These are phyloP conservation scores for Chlamydomonas applanata DNA, from an alignment of 139 green algal species.

Conservation along the genomic window DNA sequence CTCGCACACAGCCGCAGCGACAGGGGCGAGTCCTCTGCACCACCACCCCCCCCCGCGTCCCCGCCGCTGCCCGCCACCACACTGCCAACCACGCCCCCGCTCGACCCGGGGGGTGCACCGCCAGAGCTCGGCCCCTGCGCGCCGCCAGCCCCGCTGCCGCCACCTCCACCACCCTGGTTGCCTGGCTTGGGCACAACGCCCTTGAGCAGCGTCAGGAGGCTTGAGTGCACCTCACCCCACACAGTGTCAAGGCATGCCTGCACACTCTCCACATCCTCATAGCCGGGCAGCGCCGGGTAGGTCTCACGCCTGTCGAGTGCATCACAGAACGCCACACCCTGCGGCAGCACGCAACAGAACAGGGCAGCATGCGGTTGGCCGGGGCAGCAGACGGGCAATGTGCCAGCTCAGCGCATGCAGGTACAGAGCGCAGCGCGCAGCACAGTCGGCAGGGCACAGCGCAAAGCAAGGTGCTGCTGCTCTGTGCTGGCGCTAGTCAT, in stretches of 20 bases:
- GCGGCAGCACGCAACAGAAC: background rate
- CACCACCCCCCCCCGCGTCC: background rate
- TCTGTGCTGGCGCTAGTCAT: no score
- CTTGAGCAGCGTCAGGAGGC: conserved; percentile 40
- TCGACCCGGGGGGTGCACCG: background rate
- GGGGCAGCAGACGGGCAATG: background rate
- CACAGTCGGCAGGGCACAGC: no score
- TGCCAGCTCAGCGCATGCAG: background rate
- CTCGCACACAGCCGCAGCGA: conserved; percentile 21
- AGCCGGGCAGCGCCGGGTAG: conserved; percentile 39
- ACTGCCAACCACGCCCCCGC: background rate
- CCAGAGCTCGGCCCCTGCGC: background rate
- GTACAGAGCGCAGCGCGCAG: no score
- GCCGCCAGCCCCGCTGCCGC: background rate
- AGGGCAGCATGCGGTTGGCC: background rate
- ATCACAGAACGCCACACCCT: conserved; percentile 60
- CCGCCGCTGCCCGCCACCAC: background rate
- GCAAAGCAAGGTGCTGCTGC: background rate
- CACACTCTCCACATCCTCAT: conserved; percentile 41
- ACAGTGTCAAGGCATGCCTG: conserved; percentile 36
- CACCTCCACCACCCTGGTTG: background rate
- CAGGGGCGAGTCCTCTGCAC: conserved; percentile 8
- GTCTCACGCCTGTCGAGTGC: conserved; percentile 41
- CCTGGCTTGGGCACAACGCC: conserved; percentile 7
- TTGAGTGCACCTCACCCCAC: conserved; percentile 50